These are phyloP conservation scores for Botrytis elliptica DNA, from an alignment of 2,329 filamentous ascomycete genomes.

Conservation along the genomic window DNA sequence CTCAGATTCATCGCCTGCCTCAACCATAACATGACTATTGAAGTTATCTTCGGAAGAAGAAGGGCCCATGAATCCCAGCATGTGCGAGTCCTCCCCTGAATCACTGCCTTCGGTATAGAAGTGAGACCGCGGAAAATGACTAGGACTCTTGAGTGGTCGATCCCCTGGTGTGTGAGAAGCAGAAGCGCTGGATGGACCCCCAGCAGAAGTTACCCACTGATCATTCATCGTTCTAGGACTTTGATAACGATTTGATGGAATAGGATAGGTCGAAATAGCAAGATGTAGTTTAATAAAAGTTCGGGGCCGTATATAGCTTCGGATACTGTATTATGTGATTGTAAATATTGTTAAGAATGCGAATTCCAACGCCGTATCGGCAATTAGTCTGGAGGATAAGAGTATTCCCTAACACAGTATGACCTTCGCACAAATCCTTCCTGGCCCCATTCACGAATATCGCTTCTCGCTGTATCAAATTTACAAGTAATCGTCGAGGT, in stretches of 20 bases:
- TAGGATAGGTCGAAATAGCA: background rate
- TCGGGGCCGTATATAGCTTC: background rate
- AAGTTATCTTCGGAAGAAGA: slow-evolving; percentile 22
- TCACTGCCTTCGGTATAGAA: slow-evolving; percentile 21
- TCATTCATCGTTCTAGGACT: slow-evolving; percentile 7
- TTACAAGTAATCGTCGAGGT: slow-evolving; percentile 1
- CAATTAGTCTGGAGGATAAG: no score
- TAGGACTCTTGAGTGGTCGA: slow-evolving; percentile 15
- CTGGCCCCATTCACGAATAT: background rate
- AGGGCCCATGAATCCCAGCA: slow-evolving; percentile 17
- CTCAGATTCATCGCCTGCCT: slow-evolving; percentile 14
- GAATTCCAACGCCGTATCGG: background rate
- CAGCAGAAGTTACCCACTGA: slow-evolving; percentile 6
- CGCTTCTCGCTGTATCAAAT: background rate
- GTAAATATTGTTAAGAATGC: background rate
- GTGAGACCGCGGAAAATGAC: slow-evolving; percentile 17
- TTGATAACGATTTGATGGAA: background rate
- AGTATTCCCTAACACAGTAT: background rate
- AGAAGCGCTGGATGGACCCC: slow-evolving; percentile 1
- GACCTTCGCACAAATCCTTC: background rate
- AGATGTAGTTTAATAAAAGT: background rate
- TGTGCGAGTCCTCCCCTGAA: slow-evolving; percentile 20
- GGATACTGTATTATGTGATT: background rate
- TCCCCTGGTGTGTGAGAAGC: background rate
- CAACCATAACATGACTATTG: slow-evolving; percentile 20